Base-by-base conservation (phyloP, 31 red algal species). In the Asparagopsis taxiformis region DNA sequence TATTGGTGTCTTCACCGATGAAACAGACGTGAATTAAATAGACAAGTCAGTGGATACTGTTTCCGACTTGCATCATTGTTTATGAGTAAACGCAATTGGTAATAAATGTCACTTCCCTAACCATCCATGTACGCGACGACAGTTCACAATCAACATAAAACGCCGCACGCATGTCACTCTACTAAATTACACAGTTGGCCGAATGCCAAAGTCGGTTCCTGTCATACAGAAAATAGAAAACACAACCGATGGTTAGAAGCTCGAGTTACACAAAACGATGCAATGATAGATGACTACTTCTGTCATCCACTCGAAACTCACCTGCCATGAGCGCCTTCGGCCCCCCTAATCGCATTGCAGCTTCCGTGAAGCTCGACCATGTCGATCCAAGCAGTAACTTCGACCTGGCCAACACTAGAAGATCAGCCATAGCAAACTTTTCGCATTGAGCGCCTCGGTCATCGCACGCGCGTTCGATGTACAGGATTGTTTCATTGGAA, bases 301-400 rank as follows among this genome's bases (percentile, higher is more conserved):
- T n/a, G n/a, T n/a, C n/a, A n/a, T n/a, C n/a, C n/a, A n/a, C n/a
- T n/a, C n/a, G 49, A 65, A 52, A 51, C 77, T 33, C 58, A 88
- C 84, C 84, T 78, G 84, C 84, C 30, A 88, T 19, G 7, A 70
- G 65, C 28, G 84, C 84, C 31, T 88, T 88, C 54, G 73, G 73
- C 23, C 67, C 74, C 36, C 84, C 87, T n/a, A 91, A 67, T 21
- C 87, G 73, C 74, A 79, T 76, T 1, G 91, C 91, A 21, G 86
- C 77, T 29, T 88, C 91, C 8, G 84, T 88, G 56, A 94, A 94
- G 23, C 79, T 85, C 59, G 77, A 84, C 83, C 83, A 94, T 9
- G 74, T 79, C 26, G 77, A 84, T 17, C 91, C 91, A 16, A 94
- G 74, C 20, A 94, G 28, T 6, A 70, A 16, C 35, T 74, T 80